phyloP scores from a whole-genome alignment of 208 protist species.

The Spongospora subterranea region DNA sequence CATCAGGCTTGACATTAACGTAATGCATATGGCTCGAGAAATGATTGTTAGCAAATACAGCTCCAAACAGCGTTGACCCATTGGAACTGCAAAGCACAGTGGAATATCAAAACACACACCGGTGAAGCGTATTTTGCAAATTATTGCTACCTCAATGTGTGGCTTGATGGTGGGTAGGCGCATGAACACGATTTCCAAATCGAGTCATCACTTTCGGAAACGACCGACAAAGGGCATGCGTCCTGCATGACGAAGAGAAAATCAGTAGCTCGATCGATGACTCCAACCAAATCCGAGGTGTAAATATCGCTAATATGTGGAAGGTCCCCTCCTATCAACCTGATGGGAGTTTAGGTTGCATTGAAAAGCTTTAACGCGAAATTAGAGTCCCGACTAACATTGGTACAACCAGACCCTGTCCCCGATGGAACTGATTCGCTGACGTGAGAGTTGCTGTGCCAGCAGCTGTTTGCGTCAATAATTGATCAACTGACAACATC shows the following conservation, averaged over 20 bases:
- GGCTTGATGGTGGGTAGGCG: background rate
- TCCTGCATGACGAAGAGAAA: slow-evolving; percentile 7
- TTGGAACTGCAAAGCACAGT: background rate
- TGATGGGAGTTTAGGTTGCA: no score
- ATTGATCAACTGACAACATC: background rate
- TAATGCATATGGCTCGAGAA: background rate
- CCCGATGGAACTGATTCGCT: background rate
- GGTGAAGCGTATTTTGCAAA: background rate
- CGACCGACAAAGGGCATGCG: background rate
- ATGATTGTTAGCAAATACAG: background rate
- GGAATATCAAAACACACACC: background rate
- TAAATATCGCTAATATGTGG: slow-evolving; percentile 1
- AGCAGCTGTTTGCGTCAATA: background rate
- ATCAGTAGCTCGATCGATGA: background rate
- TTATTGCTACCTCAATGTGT: no score
- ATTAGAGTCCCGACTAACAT: background rate
- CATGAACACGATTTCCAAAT: background rate
- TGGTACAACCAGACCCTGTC: background rate
- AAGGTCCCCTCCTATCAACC: background rate
- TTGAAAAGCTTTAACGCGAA: background rate
- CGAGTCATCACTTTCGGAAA: background rate
- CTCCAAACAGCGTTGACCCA: background rate
- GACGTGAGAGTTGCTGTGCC: background rate
- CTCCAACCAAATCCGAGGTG: background rate
- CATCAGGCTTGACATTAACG: background rate